Evolutionary conservation across 148 eudicot genomes (phyloP), one percentile per base, ranked within the genome.

Genomic region (Persicaria maculosa): DNA sequence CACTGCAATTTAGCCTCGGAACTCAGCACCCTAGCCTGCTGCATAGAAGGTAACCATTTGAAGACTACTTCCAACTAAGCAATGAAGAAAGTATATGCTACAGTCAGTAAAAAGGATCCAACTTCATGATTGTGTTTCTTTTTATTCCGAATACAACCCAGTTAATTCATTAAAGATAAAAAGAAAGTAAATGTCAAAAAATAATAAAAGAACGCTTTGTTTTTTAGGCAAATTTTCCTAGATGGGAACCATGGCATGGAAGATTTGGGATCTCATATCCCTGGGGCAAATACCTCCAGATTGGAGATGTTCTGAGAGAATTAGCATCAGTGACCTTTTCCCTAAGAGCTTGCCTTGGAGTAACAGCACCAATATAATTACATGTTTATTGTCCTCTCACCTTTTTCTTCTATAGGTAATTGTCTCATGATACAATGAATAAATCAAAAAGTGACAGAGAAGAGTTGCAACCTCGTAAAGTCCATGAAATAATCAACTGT

Each of bases 401-500:
- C 4, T 2, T 54, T 19, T 1, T 19, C 10, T 58, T 9, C 36
- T 58, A 58, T 11, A 1, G 36, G 58, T 25, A 19, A 58, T 22
- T 8, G 67, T 61, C 67, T 61, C 5, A 4, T 25, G 1, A 25
- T 9, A 25, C 4, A 22, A 61, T 61, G 14, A 10, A 61, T 25
- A 25, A 55, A 52, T 40, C 11, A 58, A 44, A 31, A 19, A 50
- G 65, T n/a, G 4, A 62, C 8, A 73, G 44, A 59, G 15, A 64
- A 65, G 52, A 81, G 19, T 36, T 50, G 78, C 54, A 72, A 94
- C 98, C 96, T 92, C 12, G 99, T 95, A 79, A 95, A 95, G 54
- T 86, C 86, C 89, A 95, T 77, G 80, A 92, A 95, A 81, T 95
- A 95, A 73, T 89, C 93, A 71, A 90, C 97, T 8, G 99, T 95